Evolutionary conservation across 1,284 basidiomycete species (phyloP), one percentile per base, ranked within the genome.

Genomic region (Moniliophthora roreri): DNA sequence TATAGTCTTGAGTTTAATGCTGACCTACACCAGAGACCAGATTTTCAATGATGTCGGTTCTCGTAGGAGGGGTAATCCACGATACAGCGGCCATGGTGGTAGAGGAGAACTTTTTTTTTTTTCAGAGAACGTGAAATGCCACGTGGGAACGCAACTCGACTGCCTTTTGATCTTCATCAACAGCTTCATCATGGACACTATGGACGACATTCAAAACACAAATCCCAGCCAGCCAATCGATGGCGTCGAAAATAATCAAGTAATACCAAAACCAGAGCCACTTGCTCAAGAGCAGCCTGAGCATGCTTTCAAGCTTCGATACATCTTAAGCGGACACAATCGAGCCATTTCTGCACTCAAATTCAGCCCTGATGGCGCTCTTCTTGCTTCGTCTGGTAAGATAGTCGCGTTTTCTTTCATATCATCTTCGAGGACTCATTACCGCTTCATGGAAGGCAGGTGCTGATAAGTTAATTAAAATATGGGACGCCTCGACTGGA

Each of bases 1-100:
- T 3, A 41, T 53, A 46, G 36, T 32, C 11, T 15, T 26, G 13
- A 46, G 44, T 41, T 32, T 16, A 34, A 32, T 32, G 11, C 91
- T 63, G 59, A 92, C 93, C 93, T 57, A 96, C 93, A 54, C 93
- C 93, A 48, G 91, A 92, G 41, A 96, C 93, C 32, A 96, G 82
- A 63, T 91, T 88, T 66, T 95, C 91, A 58, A 96, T 95, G 61
- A 90, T 79, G 58, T 91, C 87, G 59, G 91, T 87, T 46, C 93
- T 80, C 51, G 85, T 88, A 16, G 83, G 70, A 40, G 93, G 93
- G 36, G 78, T 74, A 44, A 81, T 71, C 88, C 88, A 91, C 57
- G 79, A 75, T 24, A 82, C 67, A 55, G 82, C 78, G 63, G 81
- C 75, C 26, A 54, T 60, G 51, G 54, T 28, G 9, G 52, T 32